A percentile compares a stretch with the other conserved stretches of the same genome.
phyloP scores from a whole-genome alignment of 768 basidiomycete genomes.

The Cyclocybe cylindracea region DNA sequence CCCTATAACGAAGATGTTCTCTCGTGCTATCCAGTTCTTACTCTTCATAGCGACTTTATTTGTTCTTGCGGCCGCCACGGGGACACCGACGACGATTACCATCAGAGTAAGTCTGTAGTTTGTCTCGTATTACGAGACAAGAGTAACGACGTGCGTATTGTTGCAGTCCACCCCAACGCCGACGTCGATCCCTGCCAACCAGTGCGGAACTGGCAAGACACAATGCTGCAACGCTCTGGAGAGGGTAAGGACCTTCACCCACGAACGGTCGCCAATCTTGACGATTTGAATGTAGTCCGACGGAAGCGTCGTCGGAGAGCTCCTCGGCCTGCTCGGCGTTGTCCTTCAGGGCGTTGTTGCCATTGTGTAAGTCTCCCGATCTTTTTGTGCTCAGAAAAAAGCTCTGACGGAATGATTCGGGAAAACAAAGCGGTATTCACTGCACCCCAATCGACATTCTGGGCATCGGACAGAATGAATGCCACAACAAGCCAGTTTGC shows the following conservation, averaged over 20 bases:
- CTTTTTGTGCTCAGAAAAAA: neutral
- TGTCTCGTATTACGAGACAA: neutral
- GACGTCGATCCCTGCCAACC: slow-evolving; percentile 16
- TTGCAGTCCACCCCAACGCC: slow-evolving; percentile 4
- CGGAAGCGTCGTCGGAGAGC: slow-evolving; percentile 6
- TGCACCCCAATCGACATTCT: slow-evolving; percentile 21
- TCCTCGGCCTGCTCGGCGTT: slow-evolving; percentile 13
- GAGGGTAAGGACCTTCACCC: slow-evolving; percentile 3
- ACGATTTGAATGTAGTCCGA: slow-evolving; percentile 6
- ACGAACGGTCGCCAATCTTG: neutral
- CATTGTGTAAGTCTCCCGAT: slow-evolving; percentile 9
- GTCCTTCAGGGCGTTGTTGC: slow-evolving; percentile 16
- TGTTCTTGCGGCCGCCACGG: slow-evolving; percentile 21
- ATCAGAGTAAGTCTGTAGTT: slow-evolving; percentile 7
- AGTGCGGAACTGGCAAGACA: slow-evolving; percentile 20
- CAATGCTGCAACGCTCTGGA: slow-evolving; percentile 22
- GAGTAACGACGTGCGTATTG: neutral
- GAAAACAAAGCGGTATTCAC: slow-evolving; percentile 7
- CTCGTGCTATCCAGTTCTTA: slow-evolving; percentile 12
- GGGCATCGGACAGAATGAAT: slow-evolving; percentile 17
- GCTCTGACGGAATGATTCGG: neutral
- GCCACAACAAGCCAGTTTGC: slow-evolving; percentile 25
- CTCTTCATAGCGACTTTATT: slow-evolving; percentile 12
- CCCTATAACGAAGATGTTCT: slow-evolving; percentile 2
- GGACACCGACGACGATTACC: slow-evolving; percentile 6